Evolutionary conservation across 306 rosid species (phyloP), one percentile per base, ranked within the genome.

Genomic region (Benincasa hispida): DNA sequence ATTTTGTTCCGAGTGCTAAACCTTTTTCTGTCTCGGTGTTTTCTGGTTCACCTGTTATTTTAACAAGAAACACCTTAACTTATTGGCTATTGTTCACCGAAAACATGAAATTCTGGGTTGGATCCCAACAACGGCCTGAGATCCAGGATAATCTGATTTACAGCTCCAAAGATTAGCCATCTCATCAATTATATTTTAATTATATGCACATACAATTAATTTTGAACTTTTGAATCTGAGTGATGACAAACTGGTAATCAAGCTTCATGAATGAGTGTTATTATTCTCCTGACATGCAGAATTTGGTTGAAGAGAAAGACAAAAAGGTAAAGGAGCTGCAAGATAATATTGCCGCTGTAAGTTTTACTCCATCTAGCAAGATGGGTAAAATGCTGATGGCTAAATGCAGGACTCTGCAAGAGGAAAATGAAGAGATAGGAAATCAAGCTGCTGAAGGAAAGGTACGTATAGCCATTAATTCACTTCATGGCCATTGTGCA

Each of bases 401-500:
- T 79, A 93, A 93, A 85, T 91, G 98, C 77, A 88, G 86, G 85
- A 93, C 97, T 25, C 85, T 93, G 81, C 98, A 93, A 83, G 97
- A 90, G 85, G 98, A 93, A 90, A 93, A 93, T 80, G 97, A 93
- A 78, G 98, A 93, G 87, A 91, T 93, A 51, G 98, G 98, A 80
- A 90, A 87, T 81, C 97, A 88, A 82, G 98, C 98, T 84, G 85
- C 97, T 22, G 98, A 93, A 86, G 98, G 91, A 72, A 93, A 93
- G 98, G 98, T 93, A 74, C 30, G 18, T 15, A 59, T 59, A 6
- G 32, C 41, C 39, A 35, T 74, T 60, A 37, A 41, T 4, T 50
- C 19, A 17, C 55, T 50, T 50, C 7, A 18, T 50, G 7, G 55
- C 55, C 5, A 50, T 50, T 5, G 8, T 50, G 34, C 6, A 57